phyloP scores from a whole-genome alignment of 73 alveolate species.

The Durusdinium trenchii region DNA sequence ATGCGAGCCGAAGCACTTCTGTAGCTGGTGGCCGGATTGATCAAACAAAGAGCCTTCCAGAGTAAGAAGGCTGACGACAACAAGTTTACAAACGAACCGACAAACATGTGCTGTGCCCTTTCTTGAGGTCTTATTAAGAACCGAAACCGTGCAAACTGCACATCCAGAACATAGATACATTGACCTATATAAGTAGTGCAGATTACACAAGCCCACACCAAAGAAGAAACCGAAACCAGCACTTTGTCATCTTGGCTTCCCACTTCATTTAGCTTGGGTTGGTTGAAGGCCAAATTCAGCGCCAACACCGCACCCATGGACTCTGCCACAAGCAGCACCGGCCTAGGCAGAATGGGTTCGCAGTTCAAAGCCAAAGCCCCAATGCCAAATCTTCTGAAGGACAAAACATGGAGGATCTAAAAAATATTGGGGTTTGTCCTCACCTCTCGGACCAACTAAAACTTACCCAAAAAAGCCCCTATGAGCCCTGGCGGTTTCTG shows the following conservation, averaged over 20 bases:
- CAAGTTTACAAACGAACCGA: neutral
- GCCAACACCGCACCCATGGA: conserved; percentile 84
- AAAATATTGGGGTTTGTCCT: too few relatives aligned
- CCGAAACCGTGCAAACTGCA: neutral
- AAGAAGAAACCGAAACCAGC: neutral
- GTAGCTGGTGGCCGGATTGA: conserved; percentile 89
- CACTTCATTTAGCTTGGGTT: conserved; percentile 29
- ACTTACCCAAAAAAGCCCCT: too few relatives aligned
- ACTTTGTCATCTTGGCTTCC: too few relatives aligned
- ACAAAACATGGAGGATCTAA: too few relatives aligned
- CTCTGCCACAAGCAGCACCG: conserved; percentile 80
- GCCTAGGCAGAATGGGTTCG: too few relatives aligned
- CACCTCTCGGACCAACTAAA: too few relatives aligned
- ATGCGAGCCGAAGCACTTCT: conserved; percentile 29
- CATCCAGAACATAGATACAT: neutral
- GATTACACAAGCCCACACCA: neutral
- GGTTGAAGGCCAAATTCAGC: conserved; percentile 46
- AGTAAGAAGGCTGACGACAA: neutral
- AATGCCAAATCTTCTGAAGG: neutral
- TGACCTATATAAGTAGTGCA: neutral
- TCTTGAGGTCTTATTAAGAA: too few relatives aligned
- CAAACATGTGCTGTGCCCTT: too few relatives aligned
- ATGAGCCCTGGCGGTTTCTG: too few relatives aligned
- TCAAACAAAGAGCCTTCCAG: conserved; percentile 47
- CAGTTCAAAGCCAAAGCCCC: neutral